A percentile compares a stretch with the other conserved stretches of the same genome.
Evolutionary conservation across 2,329 filamentous ascomycete genomes (phyloP).

Genomic region (Ophiostoma triangulosporum): DNA sequence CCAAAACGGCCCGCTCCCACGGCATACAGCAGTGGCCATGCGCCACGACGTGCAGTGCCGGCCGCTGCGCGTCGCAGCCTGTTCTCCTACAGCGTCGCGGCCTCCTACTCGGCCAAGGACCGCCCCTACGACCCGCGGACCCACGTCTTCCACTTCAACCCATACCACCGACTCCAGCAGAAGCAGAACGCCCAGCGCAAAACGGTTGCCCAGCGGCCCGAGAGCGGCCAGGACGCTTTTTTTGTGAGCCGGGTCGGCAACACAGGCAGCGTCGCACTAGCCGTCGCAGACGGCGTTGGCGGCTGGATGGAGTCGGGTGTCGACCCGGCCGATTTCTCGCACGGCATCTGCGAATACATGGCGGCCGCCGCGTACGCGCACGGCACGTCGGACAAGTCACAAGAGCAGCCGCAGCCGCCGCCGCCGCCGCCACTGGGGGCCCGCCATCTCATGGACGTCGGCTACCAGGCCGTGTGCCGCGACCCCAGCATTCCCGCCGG

Average conservation of each 20-base stretch:
- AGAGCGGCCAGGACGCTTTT: constrained; percentile 89
- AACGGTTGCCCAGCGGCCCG: constrained; percentile 42
- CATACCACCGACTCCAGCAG: constrained; percentile 43
- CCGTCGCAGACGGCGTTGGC: constrained; percentile 86
- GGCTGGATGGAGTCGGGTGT: constrained; percentile 90
- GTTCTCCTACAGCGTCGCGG: constrained; percentile 58
- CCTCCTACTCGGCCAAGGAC: constrained; percentile 63
- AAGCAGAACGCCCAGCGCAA: constrained; percentile 32
- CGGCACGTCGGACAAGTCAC: constrained; percentile 21
- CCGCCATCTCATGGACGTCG: constrained; percentile 61
- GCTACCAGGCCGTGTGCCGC: constrained; percentile 67
- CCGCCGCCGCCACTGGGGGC: constrained; percentile 37
- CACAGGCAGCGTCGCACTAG: constrained; percentile 62
- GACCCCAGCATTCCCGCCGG: constrained; percentile 66
- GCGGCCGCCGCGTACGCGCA: constrained; percentile 56
- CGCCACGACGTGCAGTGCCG: background rate
- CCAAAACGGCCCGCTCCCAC: background rate
- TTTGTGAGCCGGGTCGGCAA: constrained; percentile 75
- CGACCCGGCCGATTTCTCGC: constrained; percentile 89
- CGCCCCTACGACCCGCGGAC: constrained; percentile 51
- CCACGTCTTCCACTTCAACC: constrained; percentile 62
- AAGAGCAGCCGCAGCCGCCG: constrained; percentile 13
- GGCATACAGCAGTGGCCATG: background rate
- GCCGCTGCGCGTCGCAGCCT: constrained; percentile 4
- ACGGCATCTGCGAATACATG: constrained; percentile 90